Conservation (phyloP, 768 basidiomycete genomes). For the Psilocybe cubensis region DNA sequence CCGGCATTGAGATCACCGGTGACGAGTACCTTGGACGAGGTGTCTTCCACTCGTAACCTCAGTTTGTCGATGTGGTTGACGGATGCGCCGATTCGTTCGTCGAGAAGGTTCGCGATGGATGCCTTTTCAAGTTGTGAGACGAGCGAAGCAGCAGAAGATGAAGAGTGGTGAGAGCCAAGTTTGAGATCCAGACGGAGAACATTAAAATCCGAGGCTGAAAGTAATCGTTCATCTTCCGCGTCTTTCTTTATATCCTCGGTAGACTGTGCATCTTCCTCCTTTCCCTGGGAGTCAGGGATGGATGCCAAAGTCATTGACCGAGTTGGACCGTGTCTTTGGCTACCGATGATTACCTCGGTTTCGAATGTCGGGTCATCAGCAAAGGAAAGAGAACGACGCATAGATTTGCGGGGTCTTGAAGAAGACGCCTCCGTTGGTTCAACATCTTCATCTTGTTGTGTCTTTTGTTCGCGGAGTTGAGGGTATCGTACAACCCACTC, state of each 20-base stretch:
- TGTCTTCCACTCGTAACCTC: constrained; percentile 85
- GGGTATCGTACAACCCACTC: constrained; percentile 93
- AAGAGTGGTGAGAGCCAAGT: constrained; percentile 75
- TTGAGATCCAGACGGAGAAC: constrained; percentile 93
- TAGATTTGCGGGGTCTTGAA: constrained; percentile 36
- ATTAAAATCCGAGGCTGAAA: constrained; percentile 70
- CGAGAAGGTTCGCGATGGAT: constrained; percentile 90
- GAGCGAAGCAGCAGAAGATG: constrained; percentile 66
- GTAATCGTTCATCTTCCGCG: constrained; percentile 33
- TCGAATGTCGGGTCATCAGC: constrained; percentile 77
- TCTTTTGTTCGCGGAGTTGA: constrained; percentile 55
- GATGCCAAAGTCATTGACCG: constrained; percentile 64
- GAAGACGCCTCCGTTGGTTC: constrained; percentile 29
- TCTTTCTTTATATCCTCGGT: constrained; percentile 32
- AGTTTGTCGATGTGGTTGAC: constrained; percentile 84
- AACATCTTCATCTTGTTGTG: constrained; percentile 24
- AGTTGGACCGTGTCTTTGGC: constrained; percentile 49
- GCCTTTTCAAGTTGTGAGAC: constrained; percentile 92
- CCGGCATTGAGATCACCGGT: constrained; percentile 98
- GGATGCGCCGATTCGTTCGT: constrained; percentile 78
- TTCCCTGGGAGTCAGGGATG: constrained; percentile 49
- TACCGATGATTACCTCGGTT: constrained; percentile 66
- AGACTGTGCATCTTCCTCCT: constrained; percentile 27
- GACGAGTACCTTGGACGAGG: constrained; percentile 93
- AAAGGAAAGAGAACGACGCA: constrained; percentile 79